Base-by-base conservation (phyloP, 1,284 basidiomycete genomes). In the Leccinum pachyderme region DNA sequence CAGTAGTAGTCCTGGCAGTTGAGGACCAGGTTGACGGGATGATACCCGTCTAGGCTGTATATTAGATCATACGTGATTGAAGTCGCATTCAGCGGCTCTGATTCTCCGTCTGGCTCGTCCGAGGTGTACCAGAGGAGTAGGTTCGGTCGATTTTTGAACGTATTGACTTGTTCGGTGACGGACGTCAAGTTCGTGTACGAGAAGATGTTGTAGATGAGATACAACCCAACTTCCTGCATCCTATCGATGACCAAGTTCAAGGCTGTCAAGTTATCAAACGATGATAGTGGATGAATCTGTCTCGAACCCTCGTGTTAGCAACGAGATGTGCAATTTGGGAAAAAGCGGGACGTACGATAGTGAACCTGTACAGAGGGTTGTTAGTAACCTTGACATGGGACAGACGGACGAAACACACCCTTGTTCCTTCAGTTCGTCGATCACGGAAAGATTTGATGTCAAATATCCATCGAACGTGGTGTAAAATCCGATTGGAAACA, bases 81-180 rank as follows among this genome's bases (percentile, higher is more conserved):
- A 0, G 87, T 85, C 1, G 84, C 84, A 59, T 83, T 78, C 31
- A 86, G 72, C 11, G 86, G 84, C 58, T 89, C 86, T 24, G 77
- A 78, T 2, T 81, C 77, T 33, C 88, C 89, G 61, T 91, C 88
- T 0, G 86, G 86, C 63, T 90, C 87, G 59, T 90, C 87, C 0
- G 76, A 86, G 8, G 87, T 89, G 70, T 89, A 91, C 86, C 87
- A 91, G 0, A 88, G 71, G 7, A 91, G 74, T 15, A 91, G 75
- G 59, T 88, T 89, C 1, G 81, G 76, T 5, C 84, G 79, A 32
- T 78, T 75, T 62, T 86, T 87, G 72, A 90, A 78, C 44, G 70
- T 72, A 55, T 86, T 82, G 24, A 90, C 86, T 73, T 91, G 79
- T 56, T 81, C 78, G 1, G 78, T 81, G 27, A 91, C 82, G 2